phyloP scores from a whole-genome alignment of 352 stramenopile species.

The Phytophthora crassamura region DNA sequence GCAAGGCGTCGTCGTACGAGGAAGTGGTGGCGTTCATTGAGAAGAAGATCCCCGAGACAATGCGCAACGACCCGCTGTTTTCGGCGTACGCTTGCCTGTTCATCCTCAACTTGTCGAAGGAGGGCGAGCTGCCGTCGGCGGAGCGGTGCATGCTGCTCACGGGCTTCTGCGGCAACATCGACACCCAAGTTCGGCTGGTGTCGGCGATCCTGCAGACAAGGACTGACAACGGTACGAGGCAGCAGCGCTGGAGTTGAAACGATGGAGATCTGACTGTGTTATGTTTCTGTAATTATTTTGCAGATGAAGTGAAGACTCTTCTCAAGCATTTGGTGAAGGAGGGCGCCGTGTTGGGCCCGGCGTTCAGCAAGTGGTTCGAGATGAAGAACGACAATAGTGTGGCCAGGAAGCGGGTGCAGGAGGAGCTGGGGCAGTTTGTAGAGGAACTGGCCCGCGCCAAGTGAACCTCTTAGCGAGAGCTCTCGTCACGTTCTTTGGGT shows the following conservation, averaged over 20 bases:
- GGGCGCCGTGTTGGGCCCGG: constrained; percentile 49
- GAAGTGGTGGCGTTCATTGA: constrained; percentile 72
- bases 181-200: constrained; percentile 70
- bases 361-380: constrained; percentile 77
- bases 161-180: constrained; percentile 67
- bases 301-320: constrained; percentile 71
- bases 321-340: constrained; percentile 79
- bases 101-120: constrained; percentile 60
- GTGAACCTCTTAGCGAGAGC: constrained; percentile 45
- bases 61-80: constrained; percentile 68
- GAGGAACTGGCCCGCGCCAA: constrained; percentile 74
- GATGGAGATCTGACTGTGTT: constrained; percentile 17
- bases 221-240: constrained; percentile 52
- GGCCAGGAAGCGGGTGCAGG: constrained; percentile 70
- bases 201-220: constrained; percentile 75
- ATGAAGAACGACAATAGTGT: constrained; percentile 81
- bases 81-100: constrained; percentile 72
- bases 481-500: no score
- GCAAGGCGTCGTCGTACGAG: constrained; percentile 47
- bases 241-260: background rate
- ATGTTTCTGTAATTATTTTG: constrained; percentile 11
- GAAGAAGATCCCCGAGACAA: constrained; percentile 49
- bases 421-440: constrained; percentile 76
- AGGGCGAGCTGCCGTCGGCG: constrained; percentile 59
- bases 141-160: constrained; percentile 76